Conservation (phyloP, 2,329 filamentous ascomycete species). For the Dothiorella sarmentorum region DNA sequence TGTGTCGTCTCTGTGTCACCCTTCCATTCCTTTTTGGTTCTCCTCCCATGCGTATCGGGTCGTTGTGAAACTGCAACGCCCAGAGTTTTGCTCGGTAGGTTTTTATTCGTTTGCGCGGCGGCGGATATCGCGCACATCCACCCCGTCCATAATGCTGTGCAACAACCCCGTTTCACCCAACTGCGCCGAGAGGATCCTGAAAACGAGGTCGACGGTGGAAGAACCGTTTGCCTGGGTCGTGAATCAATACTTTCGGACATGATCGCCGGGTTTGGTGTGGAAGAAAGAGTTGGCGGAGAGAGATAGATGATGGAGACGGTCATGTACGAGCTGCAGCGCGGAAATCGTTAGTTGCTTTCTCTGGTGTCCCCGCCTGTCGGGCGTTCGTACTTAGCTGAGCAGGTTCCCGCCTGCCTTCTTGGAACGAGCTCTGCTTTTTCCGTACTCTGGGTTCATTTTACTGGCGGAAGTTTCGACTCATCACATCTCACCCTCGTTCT, state of each 20-base stretch:
- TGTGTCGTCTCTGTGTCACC: no score
- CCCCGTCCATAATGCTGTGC: not conserved
- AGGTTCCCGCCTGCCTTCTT: not conserved
- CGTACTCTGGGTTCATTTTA: no score
- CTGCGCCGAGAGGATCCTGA: not conserved
- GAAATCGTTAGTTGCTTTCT: not conserved
- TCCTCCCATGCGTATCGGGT: not conserved
- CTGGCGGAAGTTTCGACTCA: not conserved
- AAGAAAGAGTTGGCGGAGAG: no score
- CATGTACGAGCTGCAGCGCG: not conserved
- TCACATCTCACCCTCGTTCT: not conserved
- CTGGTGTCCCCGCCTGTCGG: not conserved
- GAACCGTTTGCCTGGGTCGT: not conserved
- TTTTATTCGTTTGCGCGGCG: not conserved
- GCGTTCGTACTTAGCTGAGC: not conserved
- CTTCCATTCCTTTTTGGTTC: no score
- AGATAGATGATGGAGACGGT: no score
- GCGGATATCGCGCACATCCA: not conserved
- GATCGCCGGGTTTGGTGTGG: not conserved
- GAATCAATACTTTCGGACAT: slow-evolving; percentile 3
- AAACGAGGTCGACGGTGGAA: not conserved
- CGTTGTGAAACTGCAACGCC: no score
- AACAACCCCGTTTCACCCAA: not conserved
- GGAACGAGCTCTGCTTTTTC: not conserved
- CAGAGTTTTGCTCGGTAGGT: no score